Evolutionary conservation across 2,329 filamentous ascomycete genomes (phyloP).

Genomic region (Penicillium rolfsii): DNA sequence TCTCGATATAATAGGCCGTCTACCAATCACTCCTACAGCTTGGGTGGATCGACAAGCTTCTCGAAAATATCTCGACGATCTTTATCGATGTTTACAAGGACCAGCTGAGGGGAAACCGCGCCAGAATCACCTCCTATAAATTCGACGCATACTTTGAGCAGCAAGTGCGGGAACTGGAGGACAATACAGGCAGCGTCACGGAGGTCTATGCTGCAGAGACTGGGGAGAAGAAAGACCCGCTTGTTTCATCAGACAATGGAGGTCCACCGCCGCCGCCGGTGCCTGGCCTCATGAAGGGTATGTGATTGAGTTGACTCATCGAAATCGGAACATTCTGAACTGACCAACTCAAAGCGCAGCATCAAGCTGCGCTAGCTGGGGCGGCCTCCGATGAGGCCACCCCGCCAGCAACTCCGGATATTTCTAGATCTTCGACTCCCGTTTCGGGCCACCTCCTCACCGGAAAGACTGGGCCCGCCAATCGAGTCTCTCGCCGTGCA

Average conservation of each 20-base stretch:
- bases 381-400: constrained; percentile 67
- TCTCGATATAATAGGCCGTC: constrained; percentile 68
- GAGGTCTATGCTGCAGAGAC: constrained; percentile 47
- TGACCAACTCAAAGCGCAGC: constrained; percentile 46
- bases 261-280: constrained; percentile 56
- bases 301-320: constrained; percentile 8
- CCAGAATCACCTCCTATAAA: constrained; percentile 75
- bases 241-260: constrained; percentile 54
- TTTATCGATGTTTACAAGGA: constrained; percentile 90
- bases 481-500: constrained; percentile 78
- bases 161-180: constrained; percentile 75
- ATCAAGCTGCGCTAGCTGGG: constrained; percentile 46
- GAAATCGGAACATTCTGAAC: constrained; percentile 7
- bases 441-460: constrained; percentile 66
- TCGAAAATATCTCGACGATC: constrained; percentile 91
- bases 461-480: constrained; percentile 72
- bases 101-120: constrained; percentile 79
- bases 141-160: constrained; percentile 96
- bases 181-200: constrained; percentile 44
- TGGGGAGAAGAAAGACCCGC: constrained; percentile 53
- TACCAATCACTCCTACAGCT: constrained; percentile 95
- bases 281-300: constrained; percentile 57
- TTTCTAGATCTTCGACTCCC: constrained; percentile 79
- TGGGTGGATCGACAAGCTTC: constrained; percentile 94
- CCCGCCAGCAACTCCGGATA: constrained; percentile 70